phyloP scores from a whole-genome alignment of 768 basidiomycete species.

The Cystoderma amianthinum region DNA sequence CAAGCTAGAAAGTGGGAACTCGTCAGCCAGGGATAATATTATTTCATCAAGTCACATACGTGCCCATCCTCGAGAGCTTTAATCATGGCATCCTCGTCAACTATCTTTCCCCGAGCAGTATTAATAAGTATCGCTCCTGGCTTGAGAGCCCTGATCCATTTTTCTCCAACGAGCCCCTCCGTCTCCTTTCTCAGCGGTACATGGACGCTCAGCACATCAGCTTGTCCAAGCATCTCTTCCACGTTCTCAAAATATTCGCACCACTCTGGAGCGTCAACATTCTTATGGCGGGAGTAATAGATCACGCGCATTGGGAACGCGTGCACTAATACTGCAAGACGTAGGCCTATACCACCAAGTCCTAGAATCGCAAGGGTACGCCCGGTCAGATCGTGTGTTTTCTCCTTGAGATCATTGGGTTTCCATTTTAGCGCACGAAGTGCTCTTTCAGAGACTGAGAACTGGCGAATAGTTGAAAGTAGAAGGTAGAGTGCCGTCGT shows the following conservation, averaged over 20 bases:
- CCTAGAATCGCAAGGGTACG: constrained; percentile 71
- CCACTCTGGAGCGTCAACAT: constrained; percentile 56
- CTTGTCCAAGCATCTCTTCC: constrained; percentile 57
- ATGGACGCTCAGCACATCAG: constrained; percentile 84
- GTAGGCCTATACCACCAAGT: constrained; percentile 70
- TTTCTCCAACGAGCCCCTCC: constrained; percentile 64
- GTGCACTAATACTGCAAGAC: constrained; percentile 62
- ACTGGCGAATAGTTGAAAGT: constrained; percentile 72
- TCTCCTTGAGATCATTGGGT: constrained; percentile 32
- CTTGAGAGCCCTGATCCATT: constrained; percentile 72
- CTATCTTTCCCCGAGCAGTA: constrained; percentile 85
- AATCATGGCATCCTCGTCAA: constrained; percentile 86
- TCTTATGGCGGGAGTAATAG: constrained; percentile 65
- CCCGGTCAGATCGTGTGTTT: constrained; percentile 57
- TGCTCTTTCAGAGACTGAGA: constrained; percentile 54
- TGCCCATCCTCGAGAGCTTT: constrained; percentile 82
- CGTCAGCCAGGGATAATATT: background rate
- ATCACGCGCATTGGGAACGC: constrained; percentile 88
- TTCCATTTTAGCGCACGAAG: constrained; percentile 60
- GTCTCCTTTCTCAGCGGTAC: constrained; percentile 77
- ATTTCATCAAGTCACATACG: constrained; percentile 49
- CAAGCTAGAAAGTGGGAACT: constrained; percentile 47
- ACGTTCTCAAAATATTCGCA: constrained; percentile 65
- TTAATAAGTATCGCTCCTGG: constrained; percentile 76
- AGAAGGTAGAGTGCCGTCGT: constrained; percentile 83